A percentile compares a stretch with the other conserved stretches of the same genome.
Evolutionary conservation across 208 protist species (phyloP).

Genomic region (Angomonas deanei): DNA sequence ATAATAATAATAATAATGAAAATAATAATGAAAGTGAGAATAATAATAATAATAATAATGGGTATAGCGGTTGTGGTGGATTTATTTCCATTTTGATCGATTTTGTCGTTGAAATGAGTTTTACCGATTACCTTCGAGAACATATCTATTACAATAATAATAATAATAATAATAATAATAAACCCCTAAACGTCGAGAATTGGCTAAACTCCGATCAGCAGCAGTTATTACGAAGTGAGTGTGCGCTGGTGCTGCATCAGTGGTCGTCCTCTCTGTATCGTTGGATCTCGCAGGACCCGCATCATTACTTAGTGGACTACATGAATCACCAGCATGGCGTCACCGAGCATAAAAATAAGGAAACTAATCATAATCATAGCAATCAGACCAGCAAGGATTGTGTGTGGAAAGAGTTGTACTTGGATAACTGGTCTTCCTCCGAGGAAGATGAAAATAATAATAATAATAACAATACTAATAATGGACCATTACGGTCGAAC

Average conservation of each 20-base stretch:
- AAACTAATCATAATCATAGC: neutral
- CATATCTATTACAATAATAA: neutral
- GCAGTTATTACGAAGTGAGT: constrained; percentile 68
- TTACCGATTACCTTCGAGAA: constrained; percentile 23
- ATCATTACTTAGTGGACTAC: constrained; percentile 32
- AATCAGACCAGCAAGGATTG: neutral
- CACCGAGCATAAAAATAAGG: too few relatives aligned
- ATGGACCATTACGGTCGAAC: neutral
- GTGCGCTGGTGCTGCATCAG: constrained; percentile 49
- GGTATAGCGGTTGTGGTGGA: constrained; percentile 21
- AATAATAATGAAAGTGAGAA: neutral
- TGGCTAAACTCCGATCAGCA: constrained; percentile 76
- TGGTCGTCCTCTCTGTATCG: constrained; percentile 56
- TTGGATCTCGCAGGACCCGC: constrained; percentile 76
- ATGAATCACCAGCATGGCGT: neutral
- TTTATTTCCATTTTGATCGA: constrained; percentile 75
- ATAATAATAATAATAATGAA: constrained; percentile 15
- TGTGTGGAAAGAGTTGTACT: constrained; percentile 26
- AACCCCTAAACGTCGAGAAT: neutral
- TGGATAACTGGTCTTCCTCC: constrained; percentile 25
- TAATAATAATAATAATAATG: neutral
- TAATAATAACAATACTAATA: neutral
- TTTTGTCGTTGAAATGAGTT: constrained; percentile 64
- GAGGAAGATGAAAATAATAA: constrained; percentile 10
- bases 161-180: constrained; percentile 6